phyloP scores from a whole-genome alignment of 1,284 basidiomycete genomes.

The Polyporus tsugae region DNA sequence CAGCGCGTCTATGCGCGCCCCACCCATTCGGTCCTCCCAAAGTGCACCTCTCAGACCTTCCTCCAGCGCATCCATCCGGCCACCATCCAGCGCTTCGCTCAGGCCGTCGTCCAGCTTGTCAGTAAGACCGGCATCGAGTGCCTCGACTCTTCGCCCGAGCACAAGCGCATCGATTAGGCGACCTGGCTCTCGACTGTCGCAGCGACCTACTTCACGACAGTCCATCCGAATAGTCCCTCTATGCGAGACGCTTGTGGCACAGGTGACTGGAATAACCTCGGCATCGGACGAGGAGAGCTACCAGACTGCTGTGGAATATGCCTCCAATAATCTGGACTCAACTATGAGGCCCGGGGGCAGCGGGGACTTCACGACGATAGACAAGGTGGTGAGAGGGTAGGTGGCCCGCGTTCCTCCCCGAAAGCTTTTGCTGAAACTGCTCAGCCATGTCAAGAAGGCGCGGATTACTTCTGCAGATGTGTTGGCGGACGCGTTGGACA shows the following conservation, averaged over 20 bases:
- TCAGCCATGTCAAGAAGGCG: conserved; percentile 69
- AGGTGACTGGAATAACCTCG: conserved; percentile 51
- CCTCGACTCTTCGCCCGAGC: conserved; percentile 40
- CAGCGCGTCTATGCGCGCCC: conserved; percentile 36
- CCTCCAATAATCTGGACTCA: conserved; percentile 56
- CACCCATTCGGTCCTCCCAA: conserved; percentile 34
- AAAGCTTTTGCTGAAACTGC: conserved; percentile 13
- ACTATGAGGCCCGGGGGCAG: conserved; percentile 61
- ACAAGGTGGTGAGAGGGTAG: conserved; percentile 67
- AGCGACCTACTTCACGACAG: conserved; percentile 56
- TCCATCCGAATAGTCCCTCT: conserved; percentile 60
- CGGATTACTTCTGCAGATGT: conserved; percentile 67
- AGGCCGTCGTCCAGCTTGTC: conserved; percentile 41
- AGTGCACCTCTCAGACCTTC: conserved; percentile 40
- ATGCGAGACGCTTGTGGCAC: conserved; percentile 63
- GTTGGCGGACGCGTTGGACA: conserved; percentile 65
- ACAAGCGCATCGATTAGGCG: conserved; percentile 45
- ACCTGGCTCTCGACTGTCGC: conserved; percentile 62
- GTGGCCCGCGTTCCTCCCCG: conserved; percentile 13
- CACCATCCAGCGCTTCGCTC: conserved; percentile 26
- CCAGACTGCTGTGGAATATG: conserved; percentile 60
- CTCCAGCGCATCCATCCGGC: conserved; percentile 45
- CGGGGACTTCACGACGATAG: conserved; percentile 61
- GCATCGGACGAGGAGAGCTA: conserved; percentile 54
- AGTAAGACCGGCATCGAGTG: conserved; percentile 43